Evolutionary conservation across 148 eudicot genomes (phyloP).

Genomic region (Arbutus unedo): DNA sequence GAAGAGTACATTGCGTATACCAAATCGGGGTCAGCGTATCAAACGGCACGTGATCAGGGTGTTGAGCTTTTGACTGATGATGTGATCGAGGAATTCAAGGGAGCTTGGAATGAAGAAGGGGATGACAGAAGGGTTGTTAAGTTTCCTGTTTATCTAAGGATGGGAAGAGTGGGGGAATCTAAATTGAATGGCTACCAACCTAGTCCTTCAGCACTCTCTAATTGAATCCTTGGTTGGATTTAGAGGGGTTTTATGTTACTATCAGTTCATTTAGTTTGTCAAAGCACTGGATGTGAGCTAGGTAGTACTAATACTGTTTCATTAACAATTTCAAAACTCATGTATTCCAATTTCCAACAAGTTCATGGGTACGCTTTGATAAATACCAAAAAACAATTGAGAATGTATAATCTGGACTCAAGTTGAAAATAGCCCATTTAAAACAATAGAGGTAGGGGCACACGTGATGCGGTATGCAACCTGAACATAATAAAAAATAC

Average conservation of each 20-base stretch:
- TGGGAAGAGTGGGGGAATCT: constrained; percentile 55
- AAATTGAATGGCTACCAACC: not conserved
- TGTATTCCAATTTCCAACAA: no score
- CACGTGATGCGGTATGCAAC: no score
- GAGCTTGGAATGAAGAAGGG: constrained; percentile 62
- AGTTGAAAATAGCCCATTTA: no score
- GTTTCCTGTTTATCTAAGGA: constrained; percentile 62
- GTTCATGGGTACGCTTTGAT: no score
- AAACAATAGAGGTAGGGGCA: no score
- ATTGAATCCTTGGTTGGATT: not conserved
- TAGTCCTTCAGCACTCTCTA: not conserved
- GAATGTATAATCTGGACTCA: no score
- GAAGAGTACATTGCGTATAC: constrained; percentile 44
- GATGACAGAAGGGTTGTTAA: constrained; percentile 25
- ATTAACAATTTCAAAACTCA: not conserved
- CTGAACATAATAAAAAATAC: no score
- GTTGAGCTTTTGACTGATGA: constrained; percentile 54
- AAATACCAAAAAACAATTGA: no score
- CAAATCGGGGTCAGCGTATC: constrained; percentile 68
- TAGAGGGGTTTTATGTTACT: not conserved
- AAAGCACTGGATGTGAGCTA: not conserved
- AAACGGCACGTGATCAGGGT: constrained; percentile 63
- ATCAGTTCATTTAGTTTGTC: not conserved
- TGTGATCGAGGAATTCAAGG: constrained; percentile 43
- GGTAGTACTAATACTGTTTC: not conserved